phyloP scores from a whole-genome alignment of 139 green algal genomes.

The Spirogloea muscicola region DNA sequence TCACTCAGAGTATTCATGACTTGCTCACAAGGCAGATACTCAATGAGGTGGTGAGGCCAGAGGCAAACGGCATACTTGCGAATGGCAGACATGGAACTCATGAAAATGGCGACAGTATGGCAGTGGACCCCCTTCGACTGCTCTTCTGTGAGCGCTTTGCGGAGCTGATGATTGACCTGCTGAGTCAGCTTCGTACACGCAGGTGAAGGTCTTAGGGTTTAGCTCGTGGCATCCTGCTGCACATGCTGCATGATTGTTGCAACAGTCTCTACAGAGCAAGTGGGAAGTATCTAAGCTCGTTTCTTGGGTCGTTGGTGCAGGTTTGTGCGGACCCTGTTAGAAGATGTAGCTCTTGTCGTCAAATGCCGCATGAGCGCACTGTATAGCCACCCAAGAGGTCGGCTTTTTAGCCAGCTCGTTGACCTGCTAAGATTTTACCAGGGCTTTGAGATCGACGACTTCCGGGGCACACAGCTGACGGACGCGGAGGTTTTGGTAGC shows the following conservation, averaged over 20 bases:
- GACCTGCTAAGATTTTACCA: constrained; percentile 82
- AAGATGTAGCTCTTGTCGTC: constrained; percentile 66
- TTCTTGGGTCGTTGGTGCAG: no score
- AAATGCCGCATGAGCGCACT: constrained; percentile 65
- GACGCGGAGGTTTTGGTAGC: constrained; percentile 72
- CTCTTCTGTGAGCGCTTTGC: constrained; percentile 77
- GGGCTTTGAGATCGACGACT: constrained; percentile 89
- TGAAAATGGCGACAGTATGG: no score
- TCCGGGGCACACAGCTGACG: constrained; percentile 76
- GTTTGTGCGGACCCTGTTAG: constrained; percentile 38
- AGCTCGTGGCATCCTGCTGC: no score
- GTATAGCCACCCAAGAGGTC: constrained; percentile 30
- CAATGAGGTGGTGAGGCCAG: neutral
- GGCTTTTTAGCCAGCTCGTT: constrained; percentile 79
- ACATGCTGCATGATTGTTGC: no score
- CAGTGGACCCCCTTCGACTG: constrained; percentile 15
- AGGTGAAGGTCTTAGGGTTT: constrained; percentile 14
- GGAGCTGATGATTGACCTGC: constrained; percentile 84
- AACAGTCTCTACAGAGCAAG: no score
- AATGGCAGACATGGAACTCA: neutral
- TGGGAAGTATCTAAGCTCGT: no score
- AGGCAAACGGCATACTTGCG: neutral
- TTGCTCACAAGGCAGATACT: neutral
- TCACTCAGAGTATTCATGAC: neutral
- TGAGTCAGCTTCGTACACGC: constrained; percentile 74